Base-by-base conservation (phyloP, 257 asterid genomes). In the Cruciata laevipes region DNA sequence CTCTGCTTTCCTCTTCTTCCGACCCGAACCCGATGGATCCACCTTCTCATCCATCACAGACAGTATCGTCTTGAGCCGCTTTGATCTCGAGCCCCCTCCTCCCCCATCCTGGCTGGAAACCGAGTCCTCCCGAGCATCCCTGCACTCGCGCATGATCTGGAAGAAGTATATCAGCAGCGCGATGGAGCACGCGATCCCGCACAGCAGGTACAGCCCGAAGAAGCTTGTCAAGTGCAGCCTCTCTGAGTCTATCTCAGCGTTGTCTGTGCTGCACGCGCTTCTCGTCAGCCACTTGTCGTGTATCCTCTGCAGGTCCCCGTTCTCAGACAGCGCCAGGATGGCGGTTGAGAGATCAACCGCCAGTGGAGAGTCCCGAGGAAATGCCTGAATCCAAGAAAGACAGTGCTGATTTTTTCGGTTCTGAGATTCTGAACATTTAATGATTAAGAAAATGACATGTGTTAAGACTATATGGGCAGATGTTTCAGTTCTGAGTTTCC, bases 221-320 rank as follows among this genome's bases (percentile, higher is more conserved):
- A 85, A 87, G 78, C 91, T 87, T 63, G 40, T 70, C n/a, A 85
- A 80, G 65, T 81, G 85, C 53, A 85, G 86, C 61, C 74, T 77
- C 38, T 81, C 80, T n/a, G 87, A 71, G 21, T 85, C 79, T 2
- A 63, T 32, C 63, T 77, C 78, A 6, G 80, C 61, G 65, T 53
- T 68, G 7, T 63, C 80, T 68, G 70, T 11, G 69, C 82, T 68
- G 82, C 84, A 78, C 42, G 76, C 13, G 67, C 77, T 68, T 68
- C 71, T 73, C 20, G 74, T 70, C 69, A 94, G 72, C 99, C 99
- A 94, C 74, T 94, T 94, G 85, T 94, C 97, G 73, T 88, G 95
- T 68, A 94, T 90, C 42, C 95, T 73, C 69, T 94, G 97, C 76
- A 94, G 95, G 31, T 94, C 99, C 61, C 99, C 99, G 20, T 85